These are phyloP conservation scores for Coniferiporia weirii DNA, from an alignment of 1,284 basidiomycete species.

Conservation along the genomic window DNA sequence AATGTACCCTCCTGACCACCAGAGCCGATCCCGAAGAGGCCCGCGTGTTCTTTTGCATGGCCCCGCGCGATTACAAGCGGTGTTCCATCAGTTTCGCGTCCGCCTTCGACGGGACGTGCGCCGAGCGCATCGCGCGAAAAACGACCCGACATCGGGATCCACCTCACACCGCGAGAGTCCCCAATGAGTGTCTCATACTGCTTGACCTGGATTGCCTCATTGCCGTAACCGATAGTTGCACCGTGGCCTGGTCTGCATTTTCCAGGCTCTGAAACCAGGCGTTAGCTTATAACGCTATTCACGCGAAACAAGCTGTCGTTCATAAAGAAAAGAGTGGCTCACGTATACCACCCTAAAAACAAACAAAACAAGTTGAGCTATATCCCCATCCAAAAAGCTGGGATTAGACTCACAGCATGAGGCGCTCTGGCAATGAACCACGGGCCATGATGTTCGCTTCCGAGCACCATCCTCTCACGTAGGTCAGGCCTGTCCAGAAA, in stretches of 20 bases:
- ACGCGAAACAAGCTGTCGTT: too few species aligned
- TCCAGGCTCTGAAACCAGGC: conserved; percentile 11
- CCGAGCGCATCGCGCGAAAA: conserved; percentile 36
- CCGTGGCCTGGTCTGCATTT: conserved; percentile 13
- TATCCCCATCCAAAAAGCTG: background rate
- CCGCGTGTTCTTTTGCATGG: conserved; percentile 19
- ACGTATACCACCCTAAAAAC: conserved; percentile 42
- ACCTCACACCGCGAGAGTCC: conserved; percentile 49
- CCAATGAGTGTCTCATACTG: conserved; percentile 51
- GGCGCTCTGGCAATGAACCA: conserved; percentile 4
- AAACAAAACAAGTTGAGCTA: background rate
- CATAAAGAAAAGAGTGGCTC: background rate
- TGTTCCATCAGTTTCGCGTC: conserved; percentile 55
- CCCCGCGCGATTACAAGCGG: conserved; percentile 59
- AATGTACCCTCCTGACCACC: conserved; percentile 44
- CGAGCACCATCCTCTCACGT: background rate
- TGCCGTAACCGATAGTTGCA: conserved; percentile 9
- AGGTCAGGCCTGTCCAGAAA: background rate
- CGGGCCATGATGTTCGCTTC: background rate
- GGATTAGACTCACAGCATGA: background rate
- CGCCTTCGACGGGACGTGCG: conserved; percentile 58
- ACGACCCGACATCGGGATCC: conserved; percentile 46
- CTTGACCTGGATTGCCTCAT: conserved; percentile 19
- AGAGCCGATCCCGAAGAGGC: conserved; percentile 10
- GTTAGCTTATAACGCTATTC: too few species aligned